These are phyloP conservation scores for Hypoxylon lienhwacheense DNA, from an alignment of 495 filamentous ascomycete species.

Conservation along the genomic window DNA sequence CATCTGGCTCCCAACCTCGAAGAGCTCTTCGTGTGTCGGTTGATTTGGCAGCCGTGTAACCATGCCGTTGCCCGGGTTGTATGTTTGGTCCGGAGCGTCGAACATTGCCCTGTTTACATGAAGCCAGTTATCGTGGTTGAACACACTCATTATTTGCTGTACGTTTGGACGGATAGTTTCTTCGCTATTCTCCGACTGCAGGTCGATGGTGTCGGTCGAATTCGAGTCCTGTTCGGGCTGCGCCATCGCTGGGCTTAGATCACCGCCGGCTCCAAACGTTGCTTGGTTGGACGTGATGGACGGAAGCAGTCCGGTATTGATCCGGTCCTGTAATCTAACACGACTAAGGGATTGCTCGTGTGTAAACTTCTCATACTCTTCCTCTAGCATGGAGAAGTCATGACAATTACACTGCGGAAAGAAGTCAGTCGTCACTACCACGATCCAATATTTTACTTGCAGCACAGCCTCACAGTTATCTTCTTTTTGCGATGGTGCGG, in stretches of 20 bases:
- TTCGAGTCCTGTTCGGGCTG: constrained; percentile 15
- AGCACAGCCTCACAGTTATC: constrained; percentile 26
- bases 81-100: constrained; percentile 20
- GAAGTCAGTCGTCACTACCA: constrained; percentile 13
- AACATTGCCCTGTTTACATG: constrained; percentile 14
- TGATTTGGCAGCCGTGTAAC: constrained; percentile 4
- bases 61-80: constrained; percentile 24
- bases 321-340: constrained; percentile 10
- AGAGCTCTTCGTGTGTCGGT: neutral
- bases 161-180: constrained; percentile 17
- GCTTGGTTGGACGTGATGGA: constrained; percentile 17
- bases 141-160: constrained; percentile 15
- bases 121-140: constrained; percentile 11
- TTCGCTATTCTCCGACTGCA: constrained; percentile 1
- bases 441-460: neutral
- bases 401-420: constrained; percentile 34
- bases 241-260: constrained; percentile 7
- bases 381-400: constrained; percentile 34
- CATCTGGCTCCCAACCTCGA: constrained; percentile 34
- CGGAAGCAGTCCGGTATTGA: neutral
- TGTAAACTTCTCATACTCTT: constrained; percentile 9
- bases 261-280: constrained; percentile 35
- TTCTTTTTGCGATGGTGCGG: constrained; percentile 31
- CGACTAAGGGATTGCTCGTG: constrained; percentile 3
- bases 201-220: constrained; percentile 10